Percentiles rank a stretch among this genome's conserved stretches.
These are phyloP conservation scores for Hsuehochloa calcarea DNA, from an alignment of 176 grass and related monocot genomes.

Conservation along the genomic window DNA sequence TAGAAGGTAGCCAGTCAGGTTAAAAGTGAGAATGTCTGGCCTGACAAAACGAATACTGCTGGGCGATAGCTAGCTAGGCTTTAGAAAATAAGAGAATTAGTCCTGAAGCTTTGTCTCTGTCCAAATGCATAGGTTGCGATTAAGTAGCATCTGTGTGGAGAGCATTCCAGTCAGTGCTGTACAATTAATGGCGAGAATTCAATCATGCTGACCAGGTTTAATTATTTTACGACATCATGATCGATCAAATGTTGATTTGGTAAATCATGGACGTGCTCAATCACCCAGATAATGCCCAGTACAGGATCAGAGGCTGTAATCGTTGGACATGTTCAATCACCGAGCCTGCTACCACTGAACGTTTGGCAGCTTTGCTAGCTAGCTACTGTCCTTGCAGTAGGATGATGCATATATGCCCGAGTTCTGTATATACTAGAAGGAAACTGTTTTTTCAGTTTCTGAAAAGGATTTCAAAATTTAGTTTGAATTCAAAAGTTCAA, in stretches of 20 bases:
- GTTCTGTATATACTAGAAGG: no score
- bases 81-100: neutral
- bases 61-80: neutral
- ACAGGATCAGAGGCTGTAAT: neutral
- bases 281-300: neutral
- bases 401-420: neutral
- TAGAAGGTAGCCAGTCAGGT: slow-evolving; percentile 4
- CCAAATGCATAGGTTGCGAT: neutral
- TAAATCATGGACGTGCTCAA: neutral
- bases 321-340: slow-evolving; percentile 18
- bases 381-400: neutral
- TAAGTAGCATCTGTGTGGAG: neutral
- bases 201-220: neutral
- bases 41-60: no score
- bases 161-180: neutral
- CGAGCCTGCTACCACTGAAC: neutral
- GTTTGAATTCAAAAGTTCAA: no score
- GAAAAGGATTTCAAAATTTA: no score
- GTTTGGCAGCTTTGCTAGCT: neutral
- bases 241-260: slow-evolving; percentile 9
- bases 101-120: neutral
- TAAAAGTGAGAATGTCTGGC: slow-evolving; percentile 3
- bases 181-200: no score
- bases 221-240: neutral
- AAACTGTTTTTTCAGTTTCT: no score